Conservation (phyloP, 2,329 filamentous ascomycete species). For the Aspergillus caelatus region DNA sequence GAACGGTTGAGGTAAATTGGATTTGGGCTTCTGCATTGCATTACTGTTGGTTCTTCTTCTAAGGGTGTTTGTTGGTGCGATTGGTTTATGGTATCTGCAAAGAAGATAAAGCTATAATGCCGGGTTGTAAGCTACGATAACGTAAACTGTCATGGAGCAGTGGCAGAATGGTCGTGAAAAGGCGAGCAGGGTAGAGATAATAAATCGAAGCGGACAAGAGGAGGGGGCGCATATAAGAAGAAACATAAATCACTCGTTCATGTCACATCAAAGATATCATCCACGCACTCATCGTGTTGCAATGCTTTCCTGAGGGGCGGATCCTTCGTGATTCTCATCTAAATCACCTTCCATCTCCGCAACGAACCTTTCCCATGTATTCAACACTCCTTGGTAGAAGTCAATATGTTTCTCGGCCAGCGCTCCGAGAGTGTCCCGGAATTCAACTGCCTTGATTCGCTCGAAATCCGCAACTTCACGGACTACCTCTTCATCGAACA, state of each 20-base stretch:
- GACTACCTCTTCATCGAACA: conserved; percentile 95
- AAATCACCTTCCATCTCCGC: conserved; percentile 76
- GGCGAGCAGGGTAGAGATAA: background rate
- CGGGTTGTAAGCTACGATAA: background rate
- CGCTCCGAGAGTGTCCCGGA: conserved; percentile 80
- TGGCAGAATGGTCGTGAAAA: background rate
- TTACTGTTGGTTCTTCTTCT: background rate
- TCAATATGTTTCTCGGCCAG: conserved; percentile 82
- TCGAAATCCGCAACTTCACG: conserved; percentile 94
- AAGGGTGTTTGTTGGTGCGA: background rate
- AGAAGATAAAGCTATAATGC: background rate
- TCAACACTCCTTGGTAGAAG: conserved; percentile 79
- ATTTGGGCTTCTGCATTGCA: background rate
- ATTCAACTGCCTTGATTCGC: conserved; percentile 91
- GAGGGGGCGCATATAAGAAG: background rate
- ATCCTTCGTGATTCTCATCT: conserved; percentile 28
- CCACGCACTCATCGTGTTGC: conserved; percentile 8
- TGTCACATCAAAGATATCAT: conserved; percentile 1
- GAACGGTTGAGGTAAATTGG: conserved; percentile 11
- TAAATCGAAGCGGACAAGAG: background rate
- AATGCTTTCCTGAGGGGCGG: conserved; percentile 24
- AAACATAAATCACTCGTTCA: conserved; percentile 1
- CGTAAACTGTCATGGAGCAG: background rate
- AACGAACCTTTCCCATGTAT: conserved; percentile 89
- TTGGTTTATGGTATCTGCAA: background rate